Conservation (phyloP, 805 yeast species). For the Candida nanaspora region DNA sequence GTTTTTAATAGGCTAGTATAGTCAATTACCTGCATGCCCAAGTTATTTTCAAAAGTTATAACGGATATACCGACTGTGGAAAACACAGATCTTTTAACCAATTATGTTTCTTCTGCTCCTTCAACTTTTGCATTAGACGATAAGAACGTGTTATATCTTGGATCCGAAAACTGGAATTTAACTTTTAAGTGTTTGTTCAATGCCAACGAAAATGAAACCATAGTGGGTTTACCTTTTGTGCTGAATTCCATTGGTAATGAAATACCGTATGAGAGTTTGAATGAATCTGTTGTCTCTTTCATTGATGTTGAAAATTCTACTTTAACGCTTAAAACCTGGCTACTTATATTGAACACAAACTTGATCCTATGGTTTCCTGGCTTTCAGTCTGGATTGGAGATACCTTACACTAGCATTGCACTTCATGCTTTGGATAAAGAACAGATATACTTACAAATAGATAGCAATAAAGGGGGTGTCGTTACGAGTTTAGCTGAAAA, state of each 20-base stretch:
- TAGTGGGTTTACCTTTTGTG: not conserved
- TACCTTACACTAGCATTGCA: conserved; percentile 8
- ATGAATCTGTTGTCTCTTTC: not conserved
- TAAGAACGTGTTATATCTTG: conserved; percentile 34
- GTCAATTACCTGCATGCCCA: not conserved
- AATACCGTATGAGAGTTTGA: not conserved
- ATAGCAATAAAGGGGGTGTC: conserved; percentile 1
- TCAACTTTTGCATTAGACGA: conserved; percentile 32
- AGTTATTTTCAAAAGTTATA: not conserved
- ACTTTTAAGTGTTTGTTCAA: not conserved
- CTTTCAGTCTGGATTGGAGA: conserved; percentile 4
- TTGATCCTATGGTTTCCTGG: conserved; percentile 8
- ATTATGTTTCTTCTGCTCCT: conserved; percentile 31
- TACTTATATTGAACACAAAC: conserved; percentile 8
- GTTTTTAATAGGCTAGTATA: no score
- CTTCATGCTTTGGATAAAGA: conserved; percentile 8
- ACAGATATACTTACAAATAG: conserved; percentile 9
- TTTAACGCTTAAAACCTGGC: not conserved
- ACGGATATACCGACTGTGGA: conserved; percentile 31
- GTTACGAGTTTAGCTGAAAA: not conserved
- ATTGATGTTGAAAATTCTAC: not conserved
- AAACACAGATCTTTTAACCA: conserved; percentile 29
- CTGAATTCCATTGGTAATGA: not conserved
- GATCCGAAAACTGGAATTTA: conserved; percentile 18
- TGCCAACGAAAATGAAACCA: not conserved